A percentile compares a stretch with the other conserved stretches of the same genome.
These are phyloP conservation scores for Pyracantha coccinea DNA, from an alignment of 331 rosid genomes.

Conservation along the genomic window DNA sequence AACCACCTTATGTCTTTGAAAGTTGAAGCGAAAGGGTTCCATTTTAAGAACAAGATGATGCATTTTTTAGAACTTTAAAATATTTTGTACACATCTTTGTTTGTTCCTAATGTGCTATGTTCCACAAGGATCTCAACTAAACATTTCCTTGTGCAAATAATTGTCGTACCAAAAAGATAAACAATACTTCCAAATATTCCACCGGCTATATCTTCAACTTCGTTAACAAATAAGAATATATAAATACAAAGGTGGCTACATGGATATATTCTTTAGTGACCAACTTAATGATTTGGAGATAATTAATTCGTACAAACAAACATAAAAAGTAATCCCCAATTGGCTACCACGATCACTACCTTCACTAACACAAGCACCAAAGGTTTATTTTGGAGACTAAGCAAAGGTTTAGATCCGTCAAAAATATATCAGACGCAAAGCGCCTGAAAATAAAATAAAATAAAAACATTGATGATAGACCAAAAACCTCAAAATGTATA, in stretches of 20 bases:
- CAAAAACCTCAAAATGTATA: neutral
- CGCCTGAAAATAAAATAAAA: neutral
- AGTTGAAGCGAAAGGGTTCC: neutral
- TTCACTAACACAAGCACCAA: too few species aligned
- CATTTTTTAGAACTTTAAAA: neutral
- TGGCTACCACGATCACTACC: neutral
- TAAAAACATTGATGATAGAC: neutral
- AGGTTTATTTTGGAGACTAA: too few species aligned
- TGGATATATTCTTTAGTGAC: too few species aligned
- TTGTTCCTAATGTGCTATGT: neutral
- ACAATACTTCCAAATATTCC: neutral
- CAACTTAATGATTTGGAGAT: too few species aligned
- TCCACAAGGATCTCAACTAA: neutral
- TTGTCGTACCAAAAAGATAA: neutral
- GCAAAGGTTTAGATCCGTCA: too few species aligned
- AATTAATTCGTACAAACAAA: too few species aligned
- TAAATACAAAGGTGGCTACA: too few species aligned
- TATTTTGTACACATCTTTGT: neutral
- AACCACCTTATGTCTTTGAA: neutral
- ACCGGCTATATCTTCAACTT: neutral
- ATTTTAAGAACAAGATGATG: neutral
- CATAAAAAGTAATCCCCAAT: too few species aligned
- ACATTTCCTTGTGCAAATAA: neutral
- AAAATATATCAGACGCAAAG: neutral
- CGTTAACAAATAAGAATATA: too few species aligned